Conservation (phyloP, 305 asterid genomes). For the Solanum hybrid region DNA sequence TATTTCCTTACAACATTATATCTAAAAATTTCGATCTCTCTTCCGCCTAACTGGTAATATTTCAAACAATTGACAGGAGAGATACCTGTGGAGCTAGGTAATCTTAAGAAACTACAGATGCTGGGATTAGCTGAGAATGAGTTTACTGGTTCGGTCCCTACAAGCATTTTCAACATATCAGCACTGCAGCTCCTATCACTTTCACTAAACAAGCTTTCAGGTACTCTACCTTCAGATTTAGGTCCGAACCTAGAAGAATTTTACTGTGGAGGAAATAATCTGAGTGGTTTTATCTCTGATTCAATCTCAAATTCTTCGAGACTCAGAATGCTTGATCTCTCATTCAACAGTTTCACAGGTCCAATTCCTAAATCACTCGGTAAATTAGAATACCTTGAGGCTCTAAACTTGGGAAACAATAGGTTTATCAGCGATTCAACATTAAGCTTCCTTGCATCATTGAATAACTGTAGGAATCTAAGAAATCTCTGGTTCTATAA, state of each 20-base stretch:
- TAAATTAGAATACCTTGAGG: neutral
- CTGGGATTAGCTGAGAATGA: neutral
- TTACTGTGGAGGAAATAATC: neutral
- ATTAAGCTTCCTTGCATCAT: neutral
- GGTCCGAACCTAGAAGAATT: neutral
- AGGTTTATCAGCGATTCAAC: neutral
- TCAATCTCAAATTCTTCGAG: neutral
- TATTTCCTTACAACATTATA: neutral
- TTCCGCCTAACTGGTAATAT: neutral
- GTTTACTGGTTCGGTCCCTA: neutral
- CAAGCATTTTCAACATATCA: neutral
- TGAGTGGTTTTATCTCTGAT: neutral
- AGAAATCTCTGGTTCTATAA: neutral
- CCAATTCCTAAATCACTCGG: neutral
- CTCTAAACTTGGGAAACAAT: neutral
- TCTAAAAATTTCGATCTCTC: neutral
- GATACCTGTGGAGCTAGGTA: neutral
- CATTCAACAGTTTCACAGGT: slow-evolving; percentile 14
- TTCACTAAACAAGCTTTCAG: neutral
- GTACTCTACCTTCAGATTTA: neutral
- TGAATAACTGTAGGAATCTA: neutral
- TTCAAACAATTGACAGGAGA: neutral
- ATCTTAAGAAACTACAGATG: neutral
- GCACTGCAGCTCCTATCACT: neutral
- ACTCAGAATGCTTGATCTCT: slow-evolving; percentile 7